Evolutionary conservation across 176 grass and related monocot genomes (phyloP), one percentile per base, ranked within the genome.

Genomic region (Oryza australiensis): DNA sequence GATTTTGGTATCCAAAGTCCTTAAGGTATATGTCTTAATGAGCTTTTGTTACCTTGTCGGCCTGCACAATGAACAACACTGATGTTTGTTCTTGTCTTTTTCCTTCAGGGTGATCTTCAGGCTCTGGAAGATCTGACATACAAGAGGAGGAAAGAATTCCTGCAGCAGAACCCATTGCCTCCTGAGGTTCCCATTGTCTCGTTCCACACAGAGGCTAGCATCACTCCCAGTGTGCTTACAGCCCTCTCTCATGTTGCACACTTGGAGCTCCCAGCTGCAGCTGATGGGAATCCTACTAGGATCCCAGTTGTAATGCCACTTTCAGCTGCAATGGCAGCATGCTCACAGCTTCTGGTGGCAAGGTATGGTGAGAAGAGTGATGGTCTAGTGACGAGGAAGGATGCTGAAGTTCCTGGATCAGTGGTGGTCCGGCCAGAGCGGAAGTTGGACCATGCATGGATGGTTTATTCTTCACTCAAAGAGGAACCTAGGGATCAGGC

Each of bases 281-380:
- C 82, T 1, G 62, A 87, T 26, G 86, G 90, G 66, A 91, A 74
- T 42, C 76, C 90, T 40, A 70, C 90, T 0, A 93, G 93, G 78
- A 80, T 98, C 29, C 92, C 88, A 16, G 88, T 98, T 55, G 95
- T 98, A 13, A 82, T 98, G 75, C 95, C 92, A 14, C 86, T 94
- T 16, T 89, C 86, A 16, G 95, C 92, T 53, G 90, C 90, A 68
- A 93, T 98, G 90, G 92, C 88, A 72, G 90, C 95, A 46, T 94
- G 95, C 78, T 88, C 92, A 3, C 92, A 94, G 43, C 79, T 98
- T 18, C 82, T 98, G 24, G 90, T 89, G 57, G 82, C 67, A 49
- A 91, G 95, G 82, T 98, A 94, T 10, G 82, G 88, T 7, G 95
- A 94, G 86, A 98, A 94, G 82, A 98, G 92, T 15, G 95, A 98